Conservation (phyloP, 2,329 filamentous ascomycete species). For the Onygenales sp. region DNA sequence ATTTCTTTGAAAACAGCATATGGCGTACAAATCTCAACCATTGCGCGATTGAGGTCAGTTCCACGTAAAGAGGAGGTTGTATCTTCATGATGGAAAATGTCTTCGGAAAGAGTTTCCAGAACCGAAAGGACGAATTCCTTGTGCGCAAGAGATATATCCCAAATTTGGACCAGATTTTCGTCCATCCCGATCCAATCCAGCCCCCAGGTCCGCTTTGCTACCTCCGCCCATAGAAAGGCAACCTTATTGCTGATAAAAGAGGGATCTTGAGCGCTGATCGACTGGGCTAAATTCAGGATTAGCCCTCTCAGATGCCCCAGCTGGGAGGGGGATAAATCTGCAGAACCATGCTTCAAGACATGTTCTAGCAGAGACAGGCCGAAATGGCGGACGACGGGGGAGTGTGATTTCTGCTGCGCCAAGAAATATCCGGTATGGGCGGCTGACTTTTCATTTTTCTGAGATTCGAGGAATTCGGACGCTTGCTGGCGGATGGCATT, state of each 20-base stretch:
- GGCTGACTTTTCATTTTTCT: conserved; percentile 71
- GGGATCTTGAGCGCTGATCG: conserved; percentile 62
- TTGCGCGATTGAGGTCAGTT: conserved; percentile 73
- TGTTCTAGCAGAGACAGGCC: conserved; percentile 87
- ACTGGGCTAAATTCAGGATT: conserved; percentile 68
- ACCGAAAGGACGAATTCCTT: conserved; percentile 84
- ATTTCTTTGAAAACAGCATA: conserved; percentile 62
- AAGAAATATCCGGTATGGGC: conserved; percentile 78
- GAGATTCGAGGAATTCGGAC: conserved; percentile 71
- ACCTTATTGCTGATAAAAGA: conserved; percentile 86
- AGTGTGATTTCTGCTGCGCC: conserved; percentile 63
- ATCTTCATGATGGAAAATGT: conserved; percentile 88
- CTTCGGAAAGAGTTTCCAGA: conserved; percentile 85
- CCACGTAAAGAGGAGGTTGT: conserved; percentile 73
- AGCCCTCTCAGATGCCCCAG: conserved; percentile 60
- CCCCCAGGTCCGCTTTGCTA: conserved; percentile 90
- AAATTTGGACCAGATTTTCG: conserved; percentile 66
- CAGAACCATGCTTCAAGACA: conserved; percentile 77
- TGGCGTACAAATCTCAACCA: conserved; percentile 90
- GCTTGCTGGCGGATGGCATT: conserved; percentile 78
- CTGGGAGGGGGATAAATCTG: conserved; percentile 60
- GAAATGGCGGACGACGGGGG: conserved; percentile 81
- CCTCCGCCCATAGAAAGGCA: conserved; percentile 86
- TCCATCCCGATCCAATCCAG: conserved; percentile 95
- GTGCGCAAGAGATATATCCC: conserved; percentile 55